These are phyloP conservation scores for Ceriops tagal DNA, from an alignment of 345 rosid species.

Conservation along the genomic window DNA sequence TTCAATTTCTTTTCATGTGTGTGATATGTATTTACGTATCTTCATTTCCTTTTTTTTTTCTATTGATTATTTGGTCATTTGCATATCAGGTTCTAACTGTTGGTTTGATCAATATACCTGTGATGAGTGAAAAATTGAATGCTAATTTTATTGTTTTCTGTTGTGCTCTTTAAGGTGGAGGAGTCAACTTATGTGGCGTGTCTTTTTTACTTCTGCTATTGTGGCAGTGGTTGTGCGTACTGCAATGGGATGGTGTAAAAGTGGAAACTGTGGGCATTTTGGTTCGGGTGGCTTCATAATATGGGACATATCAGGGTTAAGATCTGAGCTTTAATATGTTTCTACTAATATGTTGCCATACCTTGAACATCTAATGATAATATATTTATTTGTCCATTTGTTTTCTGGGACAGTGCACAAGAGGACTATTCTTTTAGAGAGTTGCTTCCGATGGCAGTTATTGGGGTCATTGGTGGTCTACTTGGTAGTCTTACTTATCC, in stretches of 20 bases:
- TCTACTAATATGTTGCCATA: neutral
- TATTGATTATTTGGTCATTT: neutral
- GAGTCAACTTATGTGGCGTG: slow-evolving; percentile 99
- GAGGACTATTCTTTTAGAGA: slow-evolving; percentile 93
- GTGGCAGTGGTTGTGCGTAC: slow-evolving; percentile 98
- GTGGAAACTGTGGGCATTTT: slow-evolving; percentile 96
- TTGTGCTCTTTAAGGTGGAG: slow-evolving; percentile 76
- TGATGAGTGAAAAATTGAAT: neutral
- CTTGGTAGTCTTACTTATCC: slow-evolving; percentile 49
- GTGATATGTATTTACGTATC: neutral
- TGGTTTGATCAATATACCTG: neutral
- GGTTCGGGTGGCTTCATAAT: slow-evolving; percentile 92
- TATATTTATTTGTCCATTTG: slow-evolving; percentile 16
- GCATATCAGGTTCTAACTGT: neutral
- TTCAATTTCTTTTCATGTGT: slow-evolving; percentile 1
- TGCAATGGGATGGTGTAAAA: slow-evolving; percentile 99
- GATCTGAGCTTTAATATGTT: slow-evolving; percentile 20
- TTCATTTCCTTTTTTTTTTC: no score
- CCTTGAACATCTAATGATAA: slow-evolving; percentile 14
- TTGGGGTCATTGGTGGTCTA: slow-evolving; percentile 90
- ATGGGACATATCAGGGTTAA: slow-evolving; percentile 92
- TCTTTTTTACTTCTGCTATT: slow-evolving; percentile 95
- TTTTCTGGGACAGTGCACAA: slow-evolving; percentile 61
- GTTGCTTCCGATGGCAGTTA: slow-evolving; percentile 93
- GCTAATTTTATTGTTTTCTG: slow-evolving; percentile 12